Base-by-base conservation (phyloP, 148 eudicot species). In the Nepenthes gracilis region DNA sequence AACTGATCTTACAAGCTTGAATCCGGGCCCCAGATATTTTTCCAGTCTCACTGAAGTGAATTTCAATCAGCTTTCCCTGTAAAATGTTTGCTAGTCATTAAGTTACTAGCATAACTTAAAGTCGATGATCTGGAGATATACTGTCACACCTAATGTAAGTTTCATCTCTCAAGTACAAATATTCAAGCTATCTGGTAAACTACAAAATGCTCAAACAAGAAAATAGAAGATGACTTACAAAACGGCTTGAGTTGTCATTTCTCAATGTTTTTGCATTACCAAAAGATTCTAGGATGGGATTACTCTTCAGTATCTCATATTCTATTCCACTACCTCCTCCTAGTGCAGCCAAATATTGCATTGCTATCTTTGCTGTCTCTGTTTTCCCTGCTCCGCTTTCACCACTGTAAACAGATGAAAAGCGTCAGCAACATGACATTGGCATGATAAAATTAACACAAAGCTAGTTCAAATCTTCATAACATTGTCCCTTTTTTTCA, bases 301-400 rank as follows among this genome's bases (percentile, higher is more conserved):
- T 93, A 64, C 96, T 93, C 73, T 88, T 82, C 64, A 93, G 56
- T 71, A 93, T 85, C 65, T 93, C 96, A 65, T 83, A 80, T 69
- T 88, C 98, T 75, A 92, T 92, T 60, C 98, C 98, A 76, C 85
- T 87, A 63, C 95, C 98, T 54, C 98, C 98, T 72, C 98, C 96
- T 43, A 93, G 79, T 36, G 98, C 84, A 75, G 98, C 98, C 84
- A 93, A 78, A 77, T 93, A 93, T 70, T 93, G 96, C 98, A 93
- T 93, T 56, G 98, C 96, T 72, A 93, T 93, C 80, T 92, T 92
- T 62, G 98, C 98, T 54, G 98, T 92, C 72, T 92, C 98, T 33
- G 98, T 92, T 71, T 92, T 92, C 54, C 98, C 98, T 9, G 98
- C 94, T 70, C 98, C 98, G 73, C 98, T 92, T 80, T 92, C 98